These are phyloP conservation scores for Schizophyllum commune DNA, from an alignment of 1,284 basidiomycete genomes.

Conservation along the genomic window DNA sequence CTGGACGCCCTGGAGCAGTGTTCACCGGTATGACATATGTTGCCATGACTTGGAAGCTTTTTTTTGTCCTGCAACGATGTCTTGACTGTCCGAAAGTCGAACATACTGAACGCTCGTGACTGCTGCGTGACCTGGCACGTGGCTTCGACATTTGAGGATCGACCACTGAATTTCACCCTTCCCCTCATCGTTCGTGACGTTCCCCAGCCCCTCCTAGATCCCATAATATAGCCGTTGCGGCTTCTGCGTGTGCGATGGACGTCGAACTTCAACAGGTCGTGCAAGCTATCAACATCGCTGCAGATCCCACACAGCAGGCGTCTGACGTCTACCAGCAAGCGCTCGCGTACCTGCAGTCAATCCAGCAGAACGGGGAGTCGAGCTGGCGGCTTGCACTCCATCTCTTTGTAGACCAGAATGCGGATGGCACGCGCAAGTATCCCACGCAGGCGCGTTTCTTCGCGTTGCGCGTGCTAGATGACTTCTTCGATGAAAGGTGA, in stretches of 20 bases:
- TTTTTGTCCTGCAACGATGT: no score
- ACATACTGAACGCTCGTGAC: no score
- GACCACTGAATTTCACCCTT: no score
- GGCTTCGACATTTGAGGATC: no score
- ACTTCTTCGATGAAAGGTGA: constrained; percentile 80
- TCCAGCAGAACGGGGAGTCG: constrained; percentile 69
- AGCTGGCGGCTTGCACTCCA: constrained; percentile 76
- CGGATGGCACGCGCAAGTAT: constrained; percentile 58
- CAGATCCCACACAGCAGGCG: constrained; percentile 61
- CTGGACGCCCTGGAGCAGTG: no score
- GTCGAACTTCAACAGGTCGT: constrained; percentile 70
- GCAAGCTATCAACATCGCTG: constrained; percentile 79
- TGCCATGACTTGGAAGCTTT: no score
- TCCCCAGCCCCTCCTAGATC: no score
- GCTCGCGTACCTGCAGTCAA: constrained; percentile 67
- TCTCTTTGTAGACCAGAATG: constrained; percentile 58
- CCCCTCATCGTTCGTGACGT: no score
- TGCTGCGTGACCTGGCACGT: no score
- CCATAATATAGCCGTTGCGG: background rate
- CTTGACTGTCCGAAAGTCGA: no score
- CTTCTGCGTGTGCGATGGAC: constrained; percentile 40
- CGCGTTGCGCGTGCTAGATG: constrained; percentile 78
- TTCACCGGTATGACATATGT: no score
- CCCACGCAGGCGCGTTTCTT: constrained; percentile 76
- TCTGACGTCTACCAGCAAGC: constrained; percentile 66